Evolutionary conservation across 352 stramenopile species (phyloP).

Genomic region (Globisporangium paddicum): DNA sequence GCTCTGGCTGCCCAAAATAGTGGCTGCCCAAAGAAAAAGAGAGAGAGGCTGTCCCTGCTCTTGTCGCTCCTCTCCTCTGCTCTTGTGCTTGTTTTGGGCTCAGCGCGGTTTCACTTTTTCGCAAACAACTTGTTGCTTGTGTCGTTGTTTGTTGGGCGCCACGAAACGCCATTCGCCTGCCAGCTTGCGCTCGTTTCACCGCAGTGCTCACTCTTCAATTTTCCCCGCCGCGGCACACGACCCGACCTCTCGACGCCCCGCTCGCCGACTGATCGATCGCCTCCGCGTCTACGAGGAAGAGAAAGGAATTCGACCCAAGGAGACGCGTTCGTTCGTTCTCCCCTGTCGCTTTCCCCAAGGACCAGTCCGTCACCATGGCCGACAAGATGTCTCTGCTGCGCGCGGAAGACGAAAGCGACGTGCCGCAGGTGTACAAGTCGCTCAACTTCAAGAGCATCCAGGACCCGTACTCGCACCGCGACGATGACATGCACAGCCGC

Average conservation of each 20-base stretch:
- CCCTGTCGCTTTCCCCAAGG: neutral
- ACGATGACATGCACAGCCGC: conserved; percentile 38
- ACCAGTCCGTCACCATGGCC: conserved; percentile 13
- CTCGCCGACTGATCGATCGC: neutral
- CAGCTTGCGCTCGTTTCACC: neutral
- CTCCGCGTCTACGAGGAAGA: neutral
- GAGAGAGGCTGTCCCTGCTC: neutral
- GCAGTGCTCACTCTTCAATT: conserved; percentile 8
- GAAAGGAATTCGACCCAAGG: neutral
- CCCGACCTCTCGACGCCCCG: conserved; percentile 5
- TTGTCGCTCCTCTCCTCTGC: neutral
- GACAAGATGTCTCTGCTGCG: conserved; percentile 28
- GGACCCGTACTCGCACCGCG: conserved; percentile 56
- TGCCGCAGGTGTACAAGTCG: conserved; percentile 62
- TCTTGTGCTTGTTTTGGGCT: neutral
- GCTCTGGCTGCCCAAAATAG: neutral
- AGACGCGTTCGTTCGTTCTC: neutral
- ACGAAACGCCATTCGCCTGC: neutral
- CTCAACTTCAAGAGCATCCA: conserved; percentile 74
- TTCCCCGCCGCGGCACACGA: conserved; percentile 1
- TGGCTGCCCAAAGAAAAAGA: neutral
- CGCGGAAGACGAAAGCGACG: conserved; percentile 30
- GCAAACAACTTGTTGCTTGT: neutral
- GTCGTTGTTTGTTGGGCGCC: neutral
- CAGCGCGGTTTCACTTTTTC: neutral